Conservation (phyloP, 768 basidiomycete genomes). For the Leucocoprinus leucothites region DNA sequence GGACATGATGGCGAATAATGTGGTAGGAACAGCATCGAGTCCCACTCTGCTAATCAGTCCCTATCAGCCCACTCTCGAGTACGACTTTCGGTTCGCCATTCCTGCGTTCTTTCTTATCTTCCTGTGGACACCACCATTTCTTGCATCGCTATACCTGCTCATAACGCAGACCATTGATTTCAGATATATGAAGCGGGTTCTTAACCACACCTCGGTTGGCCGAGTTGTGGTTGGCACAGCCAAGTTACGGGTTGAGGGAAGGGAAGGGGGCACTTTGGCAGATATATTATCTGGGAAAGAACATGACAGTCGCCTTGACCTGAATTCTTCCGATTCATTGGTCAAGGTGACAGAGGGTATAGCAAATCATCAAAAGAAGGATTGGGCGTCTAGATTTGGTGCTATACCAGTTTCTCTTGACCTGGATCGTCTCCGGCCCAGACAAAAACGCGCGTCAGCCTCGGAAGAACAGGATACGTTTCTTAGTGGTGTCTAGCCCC, state of each 20-base stretch:
- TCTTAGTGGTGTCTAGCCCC: too few relatives aligned
- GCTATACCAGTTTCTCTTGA: too few relatives aligned
- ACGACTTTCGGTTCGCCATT: neutral
- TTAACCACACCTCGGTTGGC: conserved; percentile 2
- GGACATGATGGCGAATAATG: conserved; percentile 1
- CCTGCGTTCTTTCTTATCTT: neutral
- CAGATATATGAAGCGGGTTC: neutral
- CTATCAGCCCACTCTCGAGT: neutral
- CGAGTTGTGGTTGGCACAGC: neutral
- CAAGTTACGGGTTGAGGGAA: neutral
- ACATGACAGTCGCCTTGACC: too few relatives aligned
- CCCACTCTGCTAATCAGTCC: neutral
- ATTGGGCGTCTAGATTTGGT: too few relatives aligned
- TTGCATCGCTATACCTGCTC: neutral
- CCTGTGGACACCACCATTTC: neutral
- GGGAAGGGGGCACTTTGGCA: too few relatives aligned
- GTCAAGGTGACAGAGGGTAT: too few relatives aligned
- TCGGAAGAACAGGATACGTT: too few relatives aligned
- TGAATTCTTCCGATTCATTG: too few relatives aligned
- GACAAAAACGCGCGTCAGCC: too few relatives aligned
- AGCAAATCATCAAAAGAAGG: too few relatives aligned
- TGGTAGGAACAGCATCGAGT: neutral
- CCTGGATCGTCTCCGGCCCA: too few relatives aligned
- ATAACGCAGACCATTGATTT: neutral
- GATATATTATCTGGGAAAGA: too few relatives aligned